These are phyloP conservation scores for Metarhizium rileyi DNA, from an alignment of 2,329 filamentous ascomycete genomes.

Conservation along the genomic window DNA sequence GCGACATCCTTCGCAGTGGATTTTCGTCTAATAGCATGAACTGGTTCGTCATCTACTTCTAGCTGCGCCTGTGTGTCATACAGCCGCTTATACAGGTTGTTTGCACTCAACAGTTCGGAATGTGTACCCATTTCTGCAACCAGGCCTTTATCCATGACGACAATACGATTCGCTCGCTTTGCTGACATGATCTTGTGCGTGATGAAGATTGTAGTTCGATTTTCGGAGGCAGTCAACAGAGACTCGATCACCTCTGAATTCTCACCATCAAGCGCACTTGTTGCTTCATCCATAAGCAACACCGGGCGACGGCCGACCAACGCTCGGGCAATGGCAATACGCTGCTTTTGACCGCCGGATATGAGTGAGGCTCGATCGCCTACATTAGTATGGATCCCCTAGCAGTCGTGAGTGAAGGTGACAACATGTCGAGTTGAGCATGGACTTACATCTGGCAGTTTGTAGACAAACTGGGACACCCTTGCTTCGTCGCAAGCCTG, in stretches of 20 bases:
- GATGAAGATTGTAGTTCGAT: constrained; percentile 62
- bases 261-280: constrained; percentile 48
- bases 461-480: constrained; percentile 42
- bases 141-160: constrained; percentile 62
- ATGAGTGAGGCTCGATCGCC: not conserved
- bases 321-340: not conserved
- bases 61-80: constrained; percentile 54
- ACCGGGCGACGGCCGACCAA: constrained; percentile 20
- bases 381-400: not conserved
- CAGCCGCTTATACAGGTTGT: constrained; percentile 56
- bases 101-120: constrained; percentile 49
- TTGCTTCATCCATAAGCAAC: constrained; percentile 69
- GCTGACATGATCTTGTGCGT: constrained; percentile 67
- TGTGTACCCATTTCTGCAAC: constrained; percentile 70
- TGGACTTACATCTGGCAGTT: constrained; percentile 29
- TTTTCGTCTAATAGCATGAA: not conserved
- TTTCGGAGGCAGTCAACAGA: constrained; percentile 48
- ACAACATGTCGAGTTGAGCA: constrained; percentile 10
- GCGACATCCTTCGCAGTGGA: not conserved
- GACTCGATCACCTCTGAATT: constrained; percentile 44
- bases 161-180: constrained; percentile 66
- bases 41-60: constrained; percentile 29
- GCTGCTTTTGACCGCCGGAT: not conserved
- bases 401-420: not conserved
- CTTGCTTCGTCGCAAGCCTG: constrained; percentile 42